Percentiles rank a stretch among this genome's conserved stretches.
Conservation (phyloP, 306 rosid species). For the Pterocarpus santalinus region DNA sequence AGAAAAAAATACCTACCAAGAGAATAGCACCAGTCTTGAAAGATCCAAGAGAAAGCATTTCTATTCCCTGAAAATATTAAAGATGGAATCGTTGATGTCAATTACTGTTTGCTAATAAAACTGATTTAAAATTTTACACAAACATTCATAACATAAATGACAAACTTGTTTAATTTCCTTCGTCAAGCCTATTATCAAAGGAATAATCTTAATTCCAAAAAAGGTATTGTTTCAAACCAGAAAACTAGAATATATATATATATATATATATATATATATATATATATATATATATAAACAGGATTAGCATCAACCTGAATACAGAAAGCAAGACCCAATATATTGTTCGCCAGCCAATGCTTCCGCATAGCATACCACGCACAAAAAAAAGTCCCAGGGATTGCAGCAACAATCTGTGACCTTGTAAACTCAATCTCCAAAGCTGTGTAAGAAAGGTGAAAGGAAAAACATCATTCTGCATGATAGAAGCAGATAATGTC, state of each 20-base stretch:
- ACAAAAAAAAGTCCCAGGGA: constrained; percentile 96
- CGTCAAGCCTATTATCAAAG: background rate
- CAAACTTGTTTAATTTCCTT: constrained; percentile 2
- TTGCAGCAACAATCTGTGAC: constrained; percentile 88
- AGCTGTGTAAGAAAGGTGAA: constrained; percentile 79
- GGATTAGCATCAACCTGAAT: constrained; percentile 74
- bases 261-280: background rate
- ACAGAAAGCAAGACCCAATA: constrained; percentile 95
- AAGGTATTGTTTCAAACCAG: constrained; percentile 7
- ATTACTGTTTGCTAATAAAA: constrained; percentile 34
- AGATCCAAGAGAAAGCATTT: constrained; percentile 99
- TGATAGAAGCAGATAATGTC: constrained; percentile 58
- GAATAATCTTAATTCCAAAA: constrained; percentile 4
- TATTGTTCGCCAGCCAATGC: constrained; percentile 98
- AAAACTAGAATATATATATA: constrained; percentile 6
- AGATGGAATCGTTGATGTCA: constrained; percentile 28
- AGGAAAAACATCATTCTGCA: constrained; percentile 76
- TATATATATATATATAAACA: background rate
- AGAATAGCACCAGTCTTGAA: constrained; percentile 98
- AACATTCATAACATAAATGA: constrained; percentile 15
- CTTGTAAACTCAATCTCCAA: constrained; percentile 95
- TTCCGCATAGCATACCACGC: constrained; percentile 93
- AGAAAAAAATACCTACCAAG: constrained; percentile 68
- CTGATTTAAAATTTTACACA: constrained; percentile 6
- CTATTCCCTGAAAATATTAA: constrained; percentile 82